Percentiles rank a stretch among this genome's conserved stretches.
Evolutionary conservation across 1,139 yeast species (phyloP).

Genomic region (Arxiozyma telluris): DNA sequence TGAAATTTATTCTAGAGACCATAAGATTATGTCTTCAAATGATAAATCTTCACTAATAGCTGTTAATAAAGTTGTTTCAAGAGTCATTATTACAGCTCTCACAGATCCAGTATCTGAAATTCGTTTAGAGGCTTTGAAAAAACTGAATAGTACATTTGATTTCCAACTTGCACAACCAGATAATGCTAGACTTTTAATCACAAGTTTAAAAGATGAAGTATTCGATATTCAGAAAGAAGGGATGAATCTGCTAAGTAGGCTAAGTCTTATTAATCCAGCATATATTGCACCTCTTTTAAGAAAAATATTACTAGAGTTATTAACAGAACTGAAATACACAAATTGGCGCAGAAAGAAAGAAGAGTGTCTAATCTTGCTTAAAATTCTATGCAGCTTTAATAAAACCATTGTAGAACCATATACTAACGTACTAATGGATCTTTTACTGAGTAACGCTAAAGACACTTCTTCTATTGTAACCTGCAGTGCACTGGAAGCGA

Average conservation of each 20-base stretch:
- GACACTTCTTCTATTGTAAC: constrained; percentile 74
- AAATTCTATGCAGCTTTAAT: constrained; percentile 68
- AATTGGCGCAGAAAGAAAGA: constrained; percentile 69
- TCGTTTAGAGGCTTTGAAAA: constrained; percentile 64
- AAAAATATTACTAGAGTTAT: constrained; percentile 72
- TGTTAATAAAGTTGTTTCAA: constrained; percentile 76
- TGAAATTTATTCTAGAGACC: constrained; percentile 62
- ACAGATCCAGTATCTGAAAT: constrained; percentile 85
- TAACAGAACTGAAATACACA: constrained; percentile 80
- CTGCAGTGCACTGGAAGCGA: constrained; percentile 75
- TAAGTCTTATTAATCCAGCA: constrained; percentile 85
- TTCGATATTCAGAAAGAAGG: constrained; percentile 80
- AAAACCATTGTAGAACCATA: constrained; percentile 79
- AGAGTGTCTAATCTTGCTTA: constrained; percentile 71
- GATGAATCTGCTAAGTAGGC: constrained; percentile 68
- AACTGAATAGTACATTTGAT: constrained; percentile 70
- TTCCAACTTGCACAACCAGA: constrained; percentile 93
- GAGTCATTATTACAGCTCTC: constrained; percentile 73
- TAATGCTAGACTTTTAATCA: constrained; percentile 72
- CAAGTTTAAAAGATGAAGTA: constrained; percentile 85
- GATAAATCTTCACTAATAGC: constrained; percentile 48
- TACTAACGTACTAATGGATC: constrained; percentile 80
- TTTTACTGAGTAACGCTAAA: constrained; percentile 65
- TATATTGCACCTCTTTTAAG: constrained; percentile 88
- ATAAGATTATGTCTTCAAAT: not conserved